Base-by-base conservation (phyloP, 2,329 filamentous ascomycete species). In the Xylaria hypoxylon region DNA sequence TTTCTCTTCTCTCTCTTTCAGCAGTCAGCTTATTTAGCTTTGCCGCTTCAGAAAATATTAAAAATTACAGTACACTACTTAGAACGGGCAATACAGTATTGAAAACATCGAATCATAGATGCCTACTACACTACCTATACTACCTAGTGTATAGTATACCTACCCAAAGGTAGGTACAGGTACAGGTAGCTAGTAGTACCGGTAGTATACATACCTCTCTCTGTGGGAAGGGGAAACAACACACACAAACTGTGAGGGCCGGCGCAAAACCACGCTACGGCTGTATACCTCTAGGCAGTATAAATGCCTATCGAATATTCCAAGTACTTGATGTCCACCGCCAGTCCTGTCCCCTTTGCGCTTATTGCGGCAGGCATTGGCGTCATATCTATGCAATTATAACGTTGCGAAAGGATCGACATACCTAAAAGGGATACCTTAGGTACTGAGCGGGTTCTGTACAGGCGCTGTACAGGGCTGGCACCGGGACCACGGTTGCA, bases 21-120 rank as follows among this genome's bases (percentile, higher is more conserved):
- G 64, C 59, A 55, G 64, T 67, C 64, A 67, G 59, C 55, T 62
- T 51, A 62, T 42, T 42, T 57, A 50, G 31, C n/a, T 33, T 53
- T 53, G 13, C 35, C 10, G 35, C 51, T 52, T 38, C 50, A 15
- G 11, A 38, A 15, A 38, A 38, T n/a, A n/a, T n/a, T n/a, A n/a
- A n/a, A n/a, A n/a, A n/a, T n/a, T n/a, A n/a, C n/a, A n/a, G n/a
- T n/a, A n/a, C n/a, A n/a, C n/a, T n/a, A n/a, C n/a, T n/a, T n/a
- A n/a, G 24, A 48, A 48, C 26, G 28, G 33, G 26, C 28, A 10
- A 31, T 26, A 53, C 59, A 53, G 47, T 59, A 59, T 51, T 19
- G 17, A 44, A 44, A 51, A 51, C 24, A 40, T 42, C 47, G 57
- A 52, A 61, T 59, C 57, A 51, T 17, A 24, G 22, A 7, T 45